Conservation (phyloP, 805 yeast genomes). For the Wickerhamiella dianesei region DNA sequence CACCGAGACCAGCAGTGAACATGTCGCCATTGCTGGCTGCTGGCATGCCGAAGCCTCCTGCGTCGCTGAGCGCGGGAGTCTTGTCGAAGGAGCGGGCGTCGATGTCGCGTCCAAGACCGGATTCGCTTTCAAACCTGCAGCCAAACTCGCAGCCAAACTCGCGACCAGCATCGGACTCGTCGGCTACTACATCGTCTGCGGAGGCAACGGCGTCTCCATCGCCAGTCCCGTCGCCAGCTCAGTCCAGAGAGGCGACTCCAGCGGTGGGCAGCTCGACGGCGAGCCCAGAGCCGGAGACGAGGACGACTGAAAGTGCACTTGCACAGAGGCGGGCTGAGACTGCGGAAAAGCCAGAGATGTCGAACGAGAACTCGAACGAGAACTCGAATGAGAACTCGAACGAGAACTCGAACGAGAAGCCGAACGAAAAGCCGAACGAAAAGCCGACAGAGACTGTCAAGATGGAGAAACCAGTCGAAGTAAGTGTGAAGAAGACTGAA, state of each 20-base stretch:
- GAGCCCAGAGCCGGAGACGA: not conserved
- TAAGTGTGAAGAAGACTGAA: not conserved
- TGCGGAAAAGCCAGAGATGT: not conserved
- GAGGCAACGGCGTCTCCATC: conserved; percentile 5
- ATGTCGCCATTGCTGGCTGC: conserved; percentile 14
- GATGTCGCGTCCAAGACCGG: too few relatives aligned
- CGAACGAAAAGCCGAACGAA: too few relatives aligned
- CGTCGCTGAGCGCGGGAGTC: not conserved
- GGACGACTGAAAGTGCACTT: conserved; percentile 14
- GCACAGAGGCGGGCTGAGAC: conserved; percentile 15
- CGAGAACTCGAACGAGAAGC: not conserved
- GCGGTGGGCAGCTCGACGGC: not conserved
- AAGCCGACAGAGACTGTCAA: too few relatives aligned
- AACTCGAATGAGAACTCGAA: conserved; percentile 11
- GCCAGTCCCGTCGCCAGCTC: conserved; percentile 1
- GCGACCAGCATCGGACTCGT: conserved; percentile 4
- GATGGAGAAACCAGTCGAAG: too few relatives aligned
- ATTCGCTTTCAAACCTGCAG: too few relatives aligned
- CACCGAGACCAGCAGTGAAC: conserved; percentile 6
- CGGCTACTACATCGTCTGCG: conserved; percentile 4
- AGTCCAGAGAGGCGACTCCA: not conserved
- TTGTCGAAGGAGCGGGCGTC: conserved; percentile 6
- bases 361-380: conserved; percentile 13
- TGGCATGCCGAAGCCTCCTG: conserved; percentile 8
- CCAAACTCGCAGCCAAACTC: too few relatives aligned